Evolutionary conservation across 305 asterid genomes (phyloP), one percentile per base, ranked within the genome.

Genomic region (Caryopteris hybrid): DNA sequence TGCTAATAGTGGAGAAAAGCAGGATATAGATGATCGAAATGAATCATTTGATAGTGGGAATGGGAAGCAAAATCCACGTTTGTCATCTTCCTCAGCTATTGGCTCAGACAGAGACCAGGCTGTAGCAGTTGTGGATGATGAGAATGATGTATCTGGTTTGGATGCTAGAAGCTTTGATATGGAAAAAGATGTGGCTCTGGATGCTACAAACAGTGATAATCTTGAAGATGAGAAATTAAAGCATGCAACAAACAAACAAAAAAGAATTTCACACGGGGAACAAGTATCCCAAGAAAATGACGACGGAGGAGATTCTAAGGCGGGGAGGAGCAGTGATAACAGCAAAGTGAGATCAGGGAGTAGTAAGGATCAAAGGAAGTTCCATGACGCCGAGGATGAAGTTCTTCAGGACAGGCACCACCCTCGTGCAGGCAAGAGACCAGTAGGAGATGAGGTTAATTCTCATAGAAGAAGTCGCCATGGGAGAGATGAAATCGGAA

Each of bases 311-410:
- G 88, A 88, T 70, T 85, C 91, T 9, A 89, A 78, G 62, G 81
- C 84, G 50, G 88, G 76, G 51, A 81, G 88, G 74, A 88, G 96
- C 72, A 79, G 89, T 67, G 97, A 82, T 56, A 84, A 75, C 73
- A 84, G 93, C 85, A 81, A 83, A 79, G 86, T 81, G 61, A 85
- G 87, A 74, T 93, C 97, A 25, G 93, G 85, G 72, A 90, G 96
- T 74, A 85, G 95, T 60, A 83, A 72, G 74, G 90, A 87, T 77
- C 70, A 74, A 71, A 76, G 75, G 65, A 83, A 68, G 76, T 79
- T 73, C 63, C 82, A 14, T 53, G 92, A 84, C 61, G 75, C 64
- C 62, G 95, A 88, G 45, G 91, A 92, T 65, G 96, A 86, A 80
- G 90, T 85, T 70, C 85, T 84, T 81, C 95, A 84, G 72, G 84